Evolutionary conservation across 2,329 filamentous ascomycete species (phyloP).

Genomic region (Pezicula radicicola): DNA sequence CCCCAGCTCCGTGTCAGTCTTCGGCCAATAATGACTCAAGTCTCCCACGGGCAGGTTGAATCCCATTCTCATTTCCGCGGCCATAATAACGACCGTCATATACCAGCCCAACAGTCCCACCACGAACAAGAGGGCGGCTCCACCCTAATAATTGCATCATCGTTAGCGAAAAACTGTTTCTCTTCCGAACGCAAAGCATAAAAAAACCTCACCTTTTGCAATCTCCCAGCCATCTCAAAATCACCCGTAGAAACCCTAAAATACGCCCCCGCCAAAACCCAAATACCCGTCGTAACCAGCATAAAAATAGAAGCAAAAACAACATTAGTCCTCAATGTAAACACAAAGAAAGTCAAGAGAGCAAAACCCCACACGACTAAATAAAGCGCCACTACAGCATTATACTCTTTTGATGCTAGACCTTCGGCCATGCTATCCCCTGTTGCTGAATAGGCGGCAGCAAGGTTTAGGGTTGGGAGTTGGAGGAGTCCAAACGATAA

Average conservation of each 20-base stretch:
- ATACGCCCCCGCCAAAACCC: slow-evolving; percentile 45
- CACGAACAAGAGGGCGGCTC: slow-evolving; percentile 40
- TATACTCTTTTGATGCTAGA: slow-evolving; percentile 40
- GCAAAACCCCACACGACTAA: slow-evolving; percentile 51
- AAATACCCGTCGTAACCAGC: slow-evolving; percentile 41
- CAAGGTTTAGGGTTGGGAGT: slow-evolving; percentile 45
- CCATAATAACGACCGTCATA: slow-evolving; percentile 51
- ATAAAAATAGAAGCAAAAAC: slow-evolving; percentile 48
- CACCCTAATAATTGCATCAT: slow-evolving; percentile 21
- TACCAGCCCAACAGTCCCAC: slow-evolving; percentile 48
- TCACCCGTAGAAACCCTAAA: slow-evolving; percentile 43
- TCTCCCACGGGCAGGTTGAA: slow-evolving; percentile 48
- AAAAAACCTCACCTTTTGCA: slow-evolving; percentile 41
- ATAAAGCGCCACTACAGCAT: slow-evolving; percentile 45
- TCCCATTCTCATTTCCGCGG: slow-evolving; percentile 48
- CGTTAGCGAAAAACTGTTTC: background rate
- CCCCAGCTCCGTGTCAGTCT: slow-evolving; percentile 29
- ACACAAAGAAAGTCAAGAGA: slow-evolving; percentile 47
- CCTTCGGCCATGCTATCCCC: slow-evolving; percentile 38
- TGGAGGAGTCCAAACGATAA: slow-evolving; percentile 48
- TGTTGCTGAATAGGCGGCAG: slow-evolving; percentile 37
- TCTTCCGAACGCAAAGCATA: too few species aligned
- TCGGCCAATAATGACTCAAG: slow-evolving; percentile 45
- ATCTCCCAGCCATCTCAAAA: slow-evolving; percentile 34
- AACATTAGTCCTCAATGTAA: slow-evolving; percentile 46